Percentiles rank a stretch among this genome's conserved stretches.
These are phyloP conservation scores for Debaryomyces singareniensis DNA, from an alignment of 1,139 yeast species.

Conservation along the genomic window DNA sequence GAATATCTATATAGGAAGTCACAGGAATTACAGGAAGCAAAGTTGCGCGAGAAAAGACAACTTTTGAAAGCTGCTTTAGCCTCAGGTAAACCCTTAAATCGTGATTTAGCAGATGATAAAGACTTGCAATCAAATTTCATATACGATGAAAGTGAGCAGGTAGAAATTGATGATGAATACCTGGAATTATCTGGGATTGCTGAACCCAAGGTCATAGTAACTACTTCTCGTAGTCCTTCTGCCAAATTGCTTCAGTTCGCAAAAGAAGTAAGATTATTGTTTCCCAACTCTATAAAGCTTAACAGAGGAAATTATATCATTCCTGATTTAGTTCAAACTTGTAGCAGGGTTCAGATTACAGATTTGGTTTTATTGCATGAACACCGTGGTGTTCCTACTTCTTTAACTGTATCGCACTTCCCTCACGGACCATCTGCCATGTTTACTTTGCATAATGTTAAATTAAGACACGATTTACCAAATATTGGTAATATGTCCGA, in stretches of 20 bases:
- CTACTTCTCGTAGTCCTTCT: slow-evolving; percentile 90
- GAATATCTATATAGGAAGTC: slow-evolving; percentile 88
- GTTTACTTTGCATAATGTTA: slow-evolving; percentile 91
- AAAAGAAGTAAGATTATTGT: slow-evolving; percentile 81
- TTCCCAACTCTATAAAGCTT: slow-evolving; percentile 83
- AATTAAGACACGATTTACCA: slow-evolving; percentile 84
- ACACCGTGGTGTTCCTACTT: slow-evolving; percentile 97
- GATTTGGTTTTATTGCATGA: slow-evolving; percentile 87
- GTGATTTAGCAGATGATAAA: slow-evolving; percentile 83
- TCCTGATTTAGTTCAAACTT: slow-evolving; percentile 79
- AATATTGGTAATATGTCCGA: slow-evolving; percentile 86
- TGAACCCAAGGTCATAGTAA: slow-evolving; percentile 90
- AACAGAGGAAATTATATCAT: slow-evolving; percentile 91
- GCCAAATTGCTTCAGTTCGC: slow-evolving; percentile 83
- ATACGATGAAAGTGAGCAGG: slow-evolving; percentile 73
- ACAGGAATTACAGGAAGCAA: slow-evolving; percentile 83
- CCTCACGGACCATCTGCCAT: slow-evolving; percentile 98
- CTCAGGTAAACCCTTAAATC: slow-evolving; percentile 82
- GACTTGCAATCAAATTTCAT: slow-evolving; percentile 74
- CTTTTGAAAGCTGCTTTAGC: slow-evolving; percentile 84
- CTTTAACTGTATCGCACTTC: slow-evolving; percentile 86
- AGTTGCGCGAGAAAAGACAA: slow-evolving; percentile 79
- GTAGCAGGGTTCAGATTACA: slow-evolving; percentile 62
- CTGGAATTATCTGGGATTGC: slow-evolving; percentile 77
- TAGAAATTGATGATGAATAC: slow-evolving; percentile 80